Conservation (phyloP, 257 asterid species). For the Galeopsis tetrahit region DNA sequence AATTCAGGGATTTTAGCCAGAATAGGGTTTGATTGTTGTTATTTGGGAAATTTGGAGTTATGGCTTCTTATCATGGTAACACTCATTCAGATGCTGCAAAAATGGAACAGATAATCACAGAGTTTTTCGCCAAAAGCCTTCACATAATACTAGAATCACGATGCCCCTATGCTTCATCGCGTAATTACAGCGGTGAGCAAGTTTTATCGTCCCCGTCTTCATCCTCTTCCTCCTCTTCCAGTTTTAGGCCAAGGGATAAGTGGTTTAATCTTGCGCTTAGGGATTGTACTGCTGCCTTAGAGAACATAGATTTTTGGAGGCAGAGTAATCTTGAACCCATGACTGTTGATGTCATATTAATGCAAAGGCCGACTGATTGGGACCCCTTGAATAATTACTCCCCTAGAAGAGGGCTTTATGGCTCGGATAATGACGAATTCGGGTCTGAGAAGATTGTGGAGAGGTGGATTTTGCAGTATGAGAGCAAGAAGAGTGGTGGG, state of each 20-base stretch:
- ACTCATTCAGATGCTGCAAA: slow-evolving; percentile 73
- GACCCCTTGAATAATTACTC: slow-evolving; percentile 62
- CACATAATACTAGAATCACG: slow-evolving; percentile 90
- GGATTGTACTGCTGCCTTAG: slow-evolving; percentile 89
- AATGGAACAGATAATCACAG: slow-evolving; percentile 88
- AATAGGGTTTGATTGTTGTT: background rate
- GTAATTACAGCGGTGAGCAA: slow-evolving; percentile 82
- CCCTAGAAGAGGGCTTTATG: slow-evolving; percentile 49
- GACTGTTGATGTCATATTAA: slow-evolving; percentile 76
- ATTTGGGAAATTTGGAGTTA: slow-evolving; percentile 29
- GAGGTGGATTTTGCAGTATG: slow-evolving; percentile 91
- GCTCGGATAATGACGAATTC: slow-evolving; percentile 63
- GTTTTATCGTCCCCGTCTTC: slow-evolving; percentile 69
- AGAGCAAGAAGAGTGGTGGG: slow-evolving; percentile 60
- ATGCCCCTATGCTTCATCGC: slow-evolving; percentile 82
- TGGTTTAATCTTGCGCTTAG: slow-evolving; percentile 85
- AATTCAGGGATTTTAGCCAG: background rate
- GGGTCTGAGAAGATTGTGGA: slow-evolving; percentile 69
- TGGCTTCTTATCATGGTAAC: slow-evolving; percentile 71
- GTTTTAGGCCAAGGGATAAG: slow-evolving; percentile 80
- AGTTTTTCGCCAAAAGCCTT: slow-evolving; percentile 84
- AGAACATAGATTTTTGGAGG: slow-evolving; percentile 85
- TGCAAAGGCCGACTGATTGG: slow-evolving; percentile 59
- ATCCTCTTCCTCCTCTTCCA: slow-evolving; percentile 66
- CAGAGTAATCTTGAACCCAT: slow-evolving; percentile 83